Evolutionary conservation across 352 stramenopile species (phyloP).

Genomic region (Globisporangium solare): DNA sequence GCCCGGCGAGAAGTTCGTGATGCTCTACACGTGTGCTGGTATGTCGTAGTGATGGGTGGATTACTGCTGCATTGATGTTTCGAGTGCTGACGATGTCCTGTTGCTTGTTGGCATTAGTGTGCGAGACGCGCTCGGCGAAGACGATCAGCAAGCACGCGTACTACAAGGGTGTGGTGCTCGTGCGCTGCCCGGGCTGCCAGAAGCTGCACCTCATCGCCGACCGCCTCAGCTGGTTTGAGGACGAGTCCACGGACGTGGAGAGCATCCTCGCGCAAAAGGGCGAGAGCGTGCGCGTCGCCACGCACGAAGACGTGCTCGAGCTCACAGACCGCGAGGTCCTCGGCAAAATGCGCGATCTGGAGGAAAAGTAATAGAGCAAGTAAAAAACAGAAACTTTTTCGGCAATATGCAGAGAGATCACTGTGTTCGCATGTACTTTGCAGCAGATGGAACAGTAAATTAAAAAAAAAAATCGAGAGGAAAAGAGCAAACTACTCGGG

Average conservation of each 20-base stretch:
- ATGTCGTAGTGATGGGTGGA: not conserved
- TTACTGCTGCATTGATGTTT: too few relatives aligned
- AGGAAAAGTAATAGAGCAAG: constrained; percentile 12
- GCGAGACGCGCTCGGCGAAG: constrained; percentile 96
- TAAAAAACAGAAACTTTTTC: not conserved
- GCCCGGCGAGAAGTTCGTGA: constrained; percentile 93
- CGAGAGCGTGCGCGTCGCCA: constrained; percentile 69
- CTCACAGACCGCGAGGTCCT: constrained; percentile 77
- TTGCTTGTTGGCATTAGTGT: constrained; percentile 56
- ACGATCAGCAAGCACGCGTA: constrained; percentile 98
- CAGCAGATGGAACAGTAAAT: constrained; percentile 17
- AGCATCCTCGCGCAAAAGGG: constrained; percentile 75
- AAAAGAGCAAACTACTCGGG: not conserved
- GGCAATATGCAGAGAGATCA: not conserved
- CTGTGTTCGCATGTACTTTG: not conserved
- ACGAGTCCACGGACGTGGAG: constrained; percentile 87
- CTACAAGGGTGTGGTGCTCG: constrained; percentile 96
- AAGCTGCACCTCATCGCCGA: constrained; percentile 99
- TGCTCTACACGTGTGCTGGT: constrained; percentile 96
- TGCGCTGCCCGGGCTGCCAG: constrained; percentile 95
- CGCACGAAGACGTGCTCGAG: constrained; percentile 74
- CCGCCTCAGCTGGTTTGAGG: constrained; percentile 90
- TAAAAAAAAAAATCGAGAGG: constrained; percentile 10
- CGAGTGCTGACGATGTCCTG: constrained; percentile 1
- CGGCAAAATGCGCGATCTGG: constrained; percentile 27